phyloP scores from a whole-genome alignment of 2,329 filamentous ascomycete species.

The Sarocladium strictum region DNA sequence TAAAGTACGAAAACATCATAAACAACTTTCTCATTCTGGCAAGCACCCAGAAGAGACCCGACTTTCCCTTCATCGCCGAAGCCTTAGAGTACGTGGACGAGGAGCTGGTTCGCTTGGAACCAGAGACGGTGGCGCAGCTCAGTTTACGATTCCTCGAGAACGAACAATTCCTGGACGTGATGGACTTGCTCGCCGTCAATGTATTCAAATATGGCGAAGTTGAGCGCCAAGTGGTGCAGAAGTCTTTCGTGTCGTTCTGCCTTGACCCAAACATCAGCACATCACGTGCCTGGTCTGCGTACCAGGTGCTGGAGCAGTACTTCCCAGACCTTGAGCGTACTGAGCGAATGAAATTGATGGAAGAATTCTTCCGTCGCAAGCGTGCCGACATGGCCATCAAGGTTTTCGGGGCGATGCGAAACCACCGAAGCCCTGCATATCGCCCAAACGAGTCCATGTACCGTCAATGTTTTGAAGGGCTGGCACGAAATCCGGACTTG shows the following conservation, averaged over 20 bases:
- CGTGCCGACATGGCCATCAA: conserved; percentile 80
- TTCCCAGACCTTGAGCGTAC: conserved; percentile 61
- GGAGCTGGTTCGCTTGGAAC: conserved; percentile 61
- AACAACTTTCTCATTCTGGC: conserved; percentile 70
- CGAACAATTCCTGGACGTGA: conserved; percentile 71
- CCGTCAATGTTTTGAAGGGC: conserved; percentile 67
- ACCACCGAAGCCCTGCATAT: conserved; percentile 55
- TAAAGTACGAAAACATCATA: conserved; percentile 54
- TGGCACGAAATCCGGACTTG: conserved; percentile 48
- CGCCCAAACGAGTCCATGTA: conserved; percentile 73
- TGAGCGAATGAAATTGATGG: conserved; percentile 69
- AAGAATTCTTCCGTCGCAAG: conserved; percentile 69
- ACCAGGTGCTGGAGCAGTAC: conserved; percentile 59
- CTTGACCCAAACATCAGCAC: conserved; percentile 56
- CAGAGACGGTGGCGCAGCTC: conserved; percentile 69
- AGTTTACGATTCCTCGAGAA: conserved; percentile 67
- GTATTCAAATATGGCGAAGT: conserved; percentile 62
- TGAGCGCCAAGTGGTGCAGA: conserved; percentile 62
- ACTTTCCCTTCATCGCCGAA: conserved; percentile 66
- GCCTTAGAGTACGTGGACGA: conserved; percentile 69
- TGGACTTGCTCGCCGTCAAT: conserved; percentile 75
- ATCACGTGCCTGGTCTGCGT: conserved; percentile 57
- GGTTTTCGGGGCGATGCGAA: conserved; percentile 92
- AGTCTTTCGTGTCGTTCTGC: conserved; percentile 63
- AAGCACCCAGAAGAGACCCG: conserved; percentile 51